Conservation (phyloP, 2,329 filamentous ascomycete genomes). For the Hyphodiscus sp. region DNA sequence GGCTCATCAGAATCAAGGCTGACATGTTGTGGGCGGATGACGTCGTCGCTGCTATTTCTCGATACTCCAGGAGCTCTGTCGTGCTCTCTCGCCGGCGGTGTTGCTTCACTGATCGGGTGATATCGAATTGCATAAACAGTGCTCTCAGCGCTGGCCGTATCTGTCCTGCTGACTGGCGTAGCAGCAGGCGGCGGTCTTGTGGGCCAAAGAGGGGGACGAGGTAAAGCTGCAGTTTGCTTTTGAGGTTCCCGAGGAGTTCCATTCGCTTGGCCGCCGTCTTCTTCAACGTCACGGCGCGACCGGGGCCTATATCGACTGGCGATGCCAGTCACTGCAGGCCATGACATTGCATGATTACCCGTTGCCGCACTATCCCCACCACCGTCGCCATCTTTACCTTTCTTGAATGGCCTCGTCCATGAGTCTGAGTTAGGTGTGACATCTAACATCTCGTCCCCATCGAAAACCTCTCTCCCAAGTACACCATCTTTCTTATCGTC, state of each 20-base stretch:
- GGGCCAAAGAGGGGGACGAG: conserved; percentile 39
- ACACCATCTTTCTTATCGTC: conserved; percentile 40
- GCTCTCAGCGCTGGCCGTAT: conserved; percentile 57
- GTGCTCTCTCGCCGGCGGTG: conserved; percentile 13
- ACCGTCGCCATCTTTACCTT: conserved; percentile 9
- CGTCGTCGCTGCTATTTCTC: conserved; percentile 23
- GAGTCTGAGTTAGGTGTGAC: conserved; percentile 51
- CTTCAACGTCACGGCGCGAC: conserved; percentile 20
- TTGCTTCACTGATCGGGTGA: conserved; percentile 44
- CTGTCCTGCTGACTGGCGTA: conserved; percentile 54
- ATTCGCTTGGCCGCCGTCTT: background rate
- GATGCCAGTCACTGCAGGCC: conserved; percentile 38
- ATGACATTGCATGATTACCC: conserved; percentile 26
- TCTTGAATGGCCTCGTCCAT: conserved; percentile 28
- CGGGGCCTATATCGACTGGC: conserved; percentile 24
- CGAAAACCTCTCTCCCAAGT: conserved; percentile 62
- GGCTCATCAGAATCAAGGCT: conserved; percentile 15
- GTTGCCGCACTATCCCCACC: conserved; percentile 16
- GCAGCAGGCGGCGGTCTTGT: conserved; percentile 47
- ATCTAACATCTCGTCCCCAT: conserved; percentile 68
- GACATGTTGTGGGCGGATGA: conserved; percentile 8
- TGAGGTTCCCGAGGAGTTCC: conserved; percentile 3
- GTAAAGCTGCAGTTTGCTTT: conserved; percentile 9
- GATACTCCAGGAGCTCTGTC: conserved; percentile 5
- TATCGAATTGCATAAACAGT: conserved; percentile 59